Evolutionary conservation across 139 green algal species (phyloP), one percentile per base, ranked within the genome.

Genomic region (Klebsormidium nitens): DNA sequence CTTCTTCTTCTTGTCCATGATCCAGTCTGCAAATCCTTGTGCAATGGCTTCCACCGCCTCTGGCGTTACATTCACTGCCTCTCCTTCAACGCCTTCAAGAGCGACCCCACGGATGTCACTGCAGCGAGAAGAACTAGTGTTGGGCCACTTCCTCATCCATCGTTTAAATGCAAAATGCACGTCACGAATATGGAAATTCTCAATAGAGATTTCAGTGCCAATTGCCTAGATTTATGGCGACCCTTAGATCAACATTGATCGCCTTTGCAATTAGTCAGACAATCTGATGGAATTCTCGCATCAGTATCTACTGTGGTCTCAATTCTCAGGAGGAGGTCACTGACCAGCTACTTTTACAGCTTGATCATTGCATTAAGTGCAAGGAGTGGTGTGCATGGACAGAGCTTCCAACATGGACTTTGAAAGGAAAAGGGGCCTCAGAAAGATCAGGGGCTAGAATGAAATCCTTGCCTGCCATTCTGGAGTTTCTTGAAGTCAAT

Each of bases 41-140:
- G 83, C 89, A 29, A 97, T 89, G 73, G 89, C 94, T 73, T 87
- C 92, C 2, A 84, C 85, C 14, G 69, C 78, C 11, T 59, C 76
- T 0, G 84, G 61, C 0, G 86, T 91, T 26, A 97, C 80, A 29
- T 82, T 92, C 19, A 95, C 70, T 1, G 79, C 52, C 61, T 93
- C 86, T 4, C 81, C 83, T 3, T 83, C 52, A 5, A 94, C 86
- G 84, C 84, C 83, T 39, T 87, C 82, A 14, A 97, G 76, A 2
- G 92, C 89, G 1, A 98, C 82, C 42, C 93, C 93, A 26, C 93
- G 85, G 23, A 98, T 81, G 69, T 98, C 93, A 58, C 67, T 75
- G 67, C 67, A 58, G 56, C 38, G 6, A 26, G 19, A 23, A 50
- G 38, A 62, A 64, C 28, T 28, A 35, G 44, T 44, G 55, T 2